These are phyloP conservation scores for Corymbia citriodora DNA, from an alignment of 441 rosid species.

Conservation along the genomic window DNA sequence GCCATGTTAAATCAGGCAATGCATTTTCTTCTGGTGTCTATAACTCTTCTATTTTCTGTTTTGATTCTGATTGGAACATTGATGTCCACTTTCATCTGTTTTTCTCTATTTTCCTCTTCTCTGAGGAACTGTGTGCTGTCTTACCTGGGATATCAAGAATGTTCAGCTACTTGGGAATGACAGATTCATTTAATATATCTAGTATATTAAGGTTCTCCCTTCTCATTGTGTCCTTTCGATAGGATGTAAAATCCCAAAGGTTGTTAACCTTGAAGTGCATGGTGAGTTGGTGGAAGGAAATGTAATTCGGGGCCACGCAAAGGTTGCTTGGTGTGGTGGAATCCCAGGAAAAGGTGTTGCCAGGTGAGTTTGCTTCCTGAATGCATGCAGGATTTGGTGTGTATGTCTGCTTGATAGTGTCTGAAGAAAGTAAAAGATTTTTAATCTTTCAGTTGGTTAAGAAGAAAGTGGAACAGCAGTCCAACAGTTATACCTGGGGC, in stretches of 20 bases:
- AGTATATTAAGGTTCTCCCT: constrained; percentile 2
- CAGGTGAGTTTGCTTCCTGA: constrained; percentile 38
- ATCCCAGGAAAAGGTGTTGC: constrained; percentile 92
- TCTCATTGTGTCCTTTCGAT: constrained; percentile 11
- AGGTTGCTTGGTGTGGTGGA: constrained; percentile 99
- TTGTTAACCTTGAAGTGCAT: constrained; percentile 75
- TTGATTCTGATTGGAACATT: not conserved
- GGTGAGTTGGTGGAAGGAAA: constrained; percentile 94
- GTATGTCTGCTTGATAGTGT: not conserved
- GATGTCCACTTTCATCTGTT: not conserved
- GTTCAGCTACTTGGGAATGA: not conserved
- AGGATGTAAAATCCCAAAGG: constrained; percentile 97
- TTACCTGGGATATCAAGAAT: not conserved
- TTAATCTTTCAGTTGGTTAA: constrained; percentile 62
- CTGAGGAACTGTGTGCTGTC: not conserved
- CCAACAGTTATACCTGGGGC: constrained; percentile 91
- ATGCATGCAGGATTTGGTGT: not conserved
- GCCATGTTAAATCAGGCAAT: not conserved
- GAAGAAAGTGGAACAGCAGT: constrained; percentile 96
- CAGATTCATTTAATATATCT: not conserved
- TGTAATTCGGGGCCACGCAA: constrained; percentile 57
- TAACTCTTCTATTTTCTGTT: not conserved
- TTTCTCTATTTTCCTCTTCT: not conserved
- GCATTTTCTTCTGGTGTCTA: not conserved
- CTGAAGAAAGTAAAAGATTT: not conserved